Conservation (phyloP, 306 rosid species). For the Glycyrrhiza uralensis region DNA sequence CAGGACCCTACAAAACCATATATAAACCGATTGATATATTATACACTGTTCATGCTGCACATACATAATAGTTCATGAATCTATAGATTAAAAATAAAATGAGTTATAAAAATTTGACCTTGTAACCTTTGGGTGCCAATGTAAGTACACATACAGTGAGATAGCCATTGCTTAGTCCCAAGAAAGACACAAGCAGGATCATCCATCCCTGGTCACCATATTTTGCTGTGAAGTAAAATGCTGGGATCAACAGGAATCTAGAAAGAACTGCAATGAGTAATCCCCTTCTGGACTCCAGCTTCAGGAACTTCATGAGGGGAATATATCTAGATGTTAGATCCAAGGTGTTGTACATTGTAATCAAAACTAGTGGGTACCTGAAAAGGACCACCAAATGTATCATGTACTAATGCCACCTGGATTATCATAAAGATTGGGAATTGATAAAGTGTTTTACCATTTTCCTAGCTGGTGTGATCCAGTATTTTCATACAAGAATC, state of each 20-base stretch:
- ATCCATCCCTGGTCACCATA: constrained; percentile 82
- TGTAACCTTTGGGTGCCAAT: constrained; percentile 66
- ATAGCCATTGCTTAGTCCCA: constrained; percentile 71
- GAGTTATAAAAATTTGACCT: constrained; percentile 29
- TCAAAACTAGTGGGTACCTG: constrained; percentile 74
- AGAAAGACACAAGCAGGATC: constrained; percentile 61
- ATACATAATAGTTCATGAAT: background rate
- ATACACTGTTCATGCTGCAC: background rate
- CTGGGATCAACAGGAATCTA: constrained; percentile 64
- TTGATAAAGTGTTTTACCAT: constrained; percentile 41
- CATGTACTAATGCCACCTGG: background rate
- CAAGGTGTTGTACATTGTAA: constrained; percentile 50
- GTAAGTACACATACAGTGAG: constrained; percentile 73
- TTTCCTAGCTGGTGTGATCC: constrained; percentile 64
- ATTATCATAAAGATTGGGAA: background rate
- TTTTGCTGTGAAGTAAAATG: constrained; percentile 74
- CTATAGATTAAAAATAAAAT: background rate
- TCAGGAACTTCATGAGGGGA: constrained; percentile 49
- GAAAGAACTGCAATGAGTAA: constrained; percentile 40
- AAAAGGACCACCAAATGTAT: background rate
- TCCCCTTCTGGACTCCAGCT: constrained; percentile 64
- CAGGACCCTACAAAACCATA: constrained; percentile 63
- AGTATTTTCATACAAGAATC: constrained; percentile 74
- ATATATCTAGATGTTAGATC: constrained; percentile 63
- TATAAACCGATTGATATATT: background rate